phyloP scores from a whole-genome alignment of 2,329 filamentous ascomycete genomes.

The Madurella mycetomatis region DNA sequence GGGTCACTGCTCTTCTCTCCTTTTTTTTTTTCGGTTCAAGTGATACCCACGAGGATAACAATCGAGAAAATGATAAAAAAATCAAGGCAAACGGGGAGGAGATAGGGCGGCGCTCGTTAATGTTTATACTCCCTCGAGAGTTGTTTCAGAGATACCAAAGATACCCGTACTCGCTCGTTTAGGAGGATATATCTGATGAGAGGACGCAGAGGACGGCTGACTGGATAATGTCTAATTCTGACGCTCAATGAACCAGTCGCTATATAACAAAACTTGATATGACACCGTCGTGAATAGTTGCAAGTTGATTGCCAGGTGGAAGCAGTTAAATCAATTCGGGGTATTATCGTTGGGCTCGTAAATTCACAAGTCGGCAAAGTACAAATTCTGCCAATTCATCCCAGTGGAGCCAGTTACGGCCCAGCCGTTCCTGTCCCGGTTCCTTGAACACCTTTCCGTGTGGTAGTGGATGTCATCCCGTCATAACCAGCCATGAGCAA shows the following conservation, averaged over 20 bases:
- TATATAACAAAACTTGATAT: too few relatives aligned
- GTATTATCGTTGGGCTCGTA: neutral
- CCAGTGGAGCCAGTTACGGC: neutral
- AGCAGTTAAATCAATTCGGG: neutral
- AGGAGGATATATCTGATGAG: neutral
- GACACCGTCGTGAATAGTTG: too few relatives aligned
- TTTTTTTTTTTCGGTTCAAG: neutral
- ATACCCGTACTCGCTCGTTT: constrained; percentile 12
- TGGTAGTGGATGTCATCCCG: neutral
- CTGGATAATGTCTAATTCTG: constrained; percentile 12
- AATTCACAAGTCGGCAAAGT: neutral
- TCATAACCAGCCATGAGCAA: neutral
- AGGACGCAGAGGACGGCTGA: neutral
- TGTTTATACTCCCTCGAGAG: neutral
- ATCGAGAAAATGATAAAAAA: neutral
- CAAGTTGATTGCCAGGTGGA: too few relatives aligned
- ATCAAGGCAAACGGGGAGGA: neutral
- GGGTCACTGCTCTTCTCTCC: neutral
- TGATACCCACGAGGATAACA: neutral
- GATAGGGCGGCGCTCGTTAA: neutral
- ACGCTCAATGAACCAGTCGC: neutral
- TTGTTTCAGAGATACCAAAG: neutral
- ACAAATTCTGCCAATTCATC: neutral
- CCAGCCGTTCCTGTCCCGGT: neutral
- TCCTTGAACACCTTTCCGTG: neutral